Evolutionary conservation across 1,284 basidiomycete species (phyloP).

Genomic region (Phaffia rhodozyma): DNA sequence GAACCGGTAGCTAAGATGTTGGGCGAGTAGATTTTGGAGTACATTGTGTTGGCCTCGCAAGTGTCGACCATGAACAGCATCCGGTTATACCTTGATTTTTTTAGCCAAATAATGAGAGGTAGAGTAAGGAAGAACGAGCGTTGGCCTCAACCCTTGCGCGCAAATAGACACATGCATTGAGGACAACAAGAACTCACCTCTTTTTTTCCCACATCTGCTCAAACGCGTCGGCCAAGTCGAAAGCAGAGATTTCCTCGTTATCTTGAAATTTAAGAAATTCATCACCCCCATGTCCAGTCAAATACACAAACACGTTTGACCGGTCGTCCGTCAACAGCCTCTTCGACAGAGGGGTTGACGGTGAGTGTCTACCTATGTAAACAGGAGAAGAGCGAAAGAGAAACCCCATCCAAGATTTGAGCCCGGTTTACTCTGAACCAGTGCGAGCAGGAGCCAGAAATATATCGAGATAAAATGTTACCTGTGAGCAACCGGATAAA

Average conservation of each 20-base stretch:
- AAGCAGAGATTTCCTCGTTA: slow-evolving; percentile 92
- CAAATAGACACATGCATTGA: background rate
- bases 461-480: slow-evolving; percentile 26
- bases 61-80: slow-evolving; percentile 98
- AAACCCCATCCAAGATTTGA: background rate
- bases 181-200: slow-evolving; percentile 43
- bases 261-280: slow-evolving; percentile 99
- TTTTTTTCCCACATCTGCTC: slow-evolving; percentile 98
- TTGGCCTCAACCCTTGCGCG: background rate
- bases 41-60: slow-evolving; percentile 95
- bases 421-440: slow-evolving; percentile 6
- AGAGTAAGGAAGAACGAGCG: background rate
- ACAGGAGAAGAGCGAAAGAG: background rate
- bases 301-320: slow-evolving; percentile 94
- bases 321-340: slow-evolving; percentile 77
- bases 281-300: slow-evolving; percentile 96
- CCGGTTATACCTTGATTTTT: slow-evolving; percentile 70
- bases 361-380: slow-evolving; percentile 51
- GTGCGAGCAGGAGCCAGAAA: slow-evolving; percentile 3
- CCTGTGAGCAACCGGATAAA: slow-evolving; percentile 83
- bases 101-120: background rate
- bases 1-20: slow-evolving; percentile 91
- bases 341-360: slow-evolving; percentile 69
- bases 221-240: slow-evolving; percentile 90
- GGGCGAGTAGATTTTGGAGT: slow-evolving; percentile 85